These are phyloP conservation scores for Apiotrichum siamense DNA, from an alignment of 1,284 basidiomycete genomes.

Conservation along the genomic window DNA sequence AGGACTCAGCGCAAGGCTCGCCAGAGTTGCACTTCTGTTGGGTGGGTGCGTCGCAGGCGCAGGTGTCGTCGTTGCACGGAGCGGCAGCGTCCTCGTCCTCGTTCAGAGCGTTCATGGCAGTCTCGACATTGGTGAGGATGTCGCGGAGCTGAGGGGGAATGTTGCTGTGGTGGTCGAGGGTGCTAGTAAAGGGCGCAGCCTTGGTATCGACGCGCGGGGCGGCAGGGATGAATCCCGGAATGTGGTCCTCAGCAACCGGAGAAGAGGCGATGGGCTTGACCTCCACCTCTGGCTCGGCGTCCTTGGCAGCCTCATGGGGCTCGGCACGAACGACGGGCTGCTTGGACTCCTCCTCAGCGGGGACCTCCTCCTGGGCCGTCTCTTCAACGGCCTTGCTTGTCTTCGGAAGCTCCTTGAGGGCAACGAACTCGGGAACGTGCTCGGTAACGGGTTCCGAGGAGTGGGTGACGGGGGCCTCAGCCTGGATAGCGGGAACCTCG, in stretches of 20 bases:
- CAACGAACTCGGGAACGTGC: not conserved
- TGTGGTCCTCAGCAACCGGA: not conserved
- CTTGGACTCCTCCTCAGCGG: not conserved
- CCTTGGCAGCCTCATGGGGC: not conserved
- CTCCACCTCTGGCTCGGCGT: not conserved
- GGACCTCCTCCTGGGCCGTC: not conserved
- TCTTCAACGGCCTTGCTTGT: no score
- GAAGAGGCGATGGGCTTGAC: not conserved
- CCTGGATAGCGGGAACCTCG: constrained; percentile 1
- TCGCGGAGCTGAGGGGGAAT: constrained; percentile 26
- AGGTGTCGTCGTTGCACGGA: not conserved
- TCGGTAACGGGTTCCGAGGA: not conserved
- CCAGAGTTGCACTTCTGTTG: not conserved
- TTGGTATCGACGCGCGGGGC: constrained; percentile 1
- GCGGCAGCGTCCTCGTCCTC: constrained; percentile 1
- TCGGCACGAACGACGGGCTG: not conserved
- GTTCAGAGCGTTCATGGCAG: constrained; percentile 3
- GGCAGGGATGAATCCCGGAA: not conserved
- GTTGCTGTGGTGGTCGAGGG: constrained; percentile 21
- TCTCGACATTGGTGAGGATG: constrained; percentile 24
- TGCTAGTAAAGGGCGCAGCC: constrained; percentile 19
- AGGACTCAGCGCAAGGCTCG: constrained; percentile 1
- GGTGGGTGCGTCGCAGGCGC: constrained; percentile 3
- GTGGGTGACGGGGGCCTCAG: not conserved
- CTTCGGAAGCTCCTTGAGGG: not conserved